Percentiles rank a stretch among this genome's conserved stretches.
Evolutionary conservation across 1,139 yeast species (phyloP).

Genomic region (Wickerhamomyces sp.): DNA sequence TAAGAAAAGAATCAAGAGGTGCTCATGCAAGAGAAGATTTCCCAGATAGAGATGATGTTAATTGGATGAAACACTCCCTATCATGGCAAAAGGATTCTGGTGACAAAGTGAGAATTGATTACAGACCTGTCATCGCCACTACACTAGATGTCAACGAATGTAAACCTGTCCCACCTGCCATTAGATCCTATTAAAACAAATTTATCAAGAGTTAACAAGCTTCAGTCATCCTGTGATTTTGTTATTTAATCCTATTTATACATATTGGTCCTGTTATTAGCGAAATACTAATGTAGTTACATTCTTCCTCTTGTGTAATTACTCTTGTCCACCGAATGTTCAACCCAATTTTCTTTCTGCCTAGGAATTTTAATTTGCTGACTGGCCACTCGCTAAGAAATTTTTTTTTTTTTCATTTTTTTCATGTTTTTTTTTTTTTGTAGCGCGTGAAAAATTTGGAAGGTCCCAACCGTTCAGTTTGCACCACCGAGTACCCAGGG

Average conservation of each 20-base stretch:
- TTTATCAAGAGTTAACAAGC: neutral
- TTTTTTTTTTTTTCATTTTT: too few species aligned
- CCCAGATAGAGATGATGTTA: conserved; percentile 90
- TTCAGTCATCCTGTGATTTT: neutral
- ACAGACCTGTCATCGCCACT: conserved; percentile 79
- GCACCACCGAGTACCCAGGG: too few species aligned
- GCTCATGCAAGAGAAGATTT: conserved; percentile 99
- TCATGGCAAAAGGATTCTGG: conserved; percentile 83
- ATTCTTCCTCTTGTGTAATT: neutral
- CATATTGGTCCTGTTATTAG: neutral
- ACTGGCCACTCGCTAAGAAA: too few species aligned
- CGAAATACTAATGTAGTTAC: too few species aligned
- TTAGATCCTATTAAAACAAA: conserved; percentile 70
- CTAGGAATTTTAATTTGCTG: too few species aligned
- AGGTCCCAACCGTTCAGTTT: too few species aligned
- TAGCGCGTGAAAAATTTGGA: too few species aligned
- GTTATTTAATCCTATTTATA: neutral
- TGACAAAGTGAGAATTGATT: conserved; percentile 67
- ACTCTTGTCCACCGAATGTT: neutral
- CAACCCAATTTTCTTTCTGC: too few species aligned
- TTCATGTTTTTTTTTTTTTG: too few species aligned
- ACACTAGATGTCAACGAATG: conserved; percentile 92
- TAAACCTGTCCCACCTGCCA: conserved; percentile 94
- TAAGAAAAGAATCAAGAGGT: conserved; percentile 97
- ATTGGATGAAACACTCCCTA: conserved; percentile 98